Percentiles rank a stretch among this genome's conserved stretches.
Conservation (phyloP, 768 basidiomycete genomes). For the Suillus clintonianus region DNA sequence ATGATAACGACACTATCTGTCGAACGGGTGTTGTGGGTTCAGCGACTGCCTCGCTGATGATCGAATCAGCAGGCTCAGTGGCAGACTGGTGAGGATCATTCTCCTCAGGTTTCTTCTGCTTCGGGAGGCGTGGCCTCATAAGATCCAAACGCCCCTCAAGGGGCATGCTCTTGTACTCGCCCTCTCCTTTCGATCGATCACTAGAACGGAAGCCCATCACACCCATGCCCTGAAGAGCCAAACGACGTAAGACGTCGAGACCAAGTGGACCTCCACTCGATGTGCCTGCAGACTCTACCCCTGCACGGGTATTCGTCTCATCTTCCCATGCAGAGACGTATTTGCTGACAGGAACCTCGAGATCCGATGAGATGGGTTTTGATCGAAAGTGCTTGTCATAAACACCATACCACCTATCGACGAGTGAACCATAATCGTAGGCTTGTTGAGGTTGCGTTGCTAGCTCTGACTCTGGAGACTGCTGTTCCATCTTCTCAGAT, state of each 20-base stretch:
- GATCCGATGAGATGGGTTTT: slow-evolving; percentile 40
- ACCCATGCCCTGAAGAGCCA: slow-evolving; percentile 32
- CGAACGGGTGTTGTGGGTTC: slow-evolving; percentile 41
- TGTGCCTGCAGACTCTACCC: neutral
- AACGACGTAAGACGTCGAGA: slow-evolving; percentile 41
- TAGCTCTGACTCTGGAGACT: slow-evolving; percentile 16
- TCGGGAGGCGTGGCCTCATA: slow-evolving; percentile 51
- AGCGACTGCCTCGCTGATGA: slow-evolving; percentile 21
- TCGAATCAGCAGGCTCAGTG: slow-evolving; percentile 8
- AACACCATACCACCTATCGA: slow-evolving; percentile 88
- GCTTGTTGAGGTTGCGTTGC: slow-evolving; percentile 40
- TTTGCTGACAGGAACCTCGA: slow-evolving; percentile 61
- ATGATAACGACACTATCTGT: slow-evolving; percentile 32
- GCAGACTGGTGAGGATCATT: slow-evolving; percentile 3
- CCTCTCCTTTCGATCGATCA: slow-evolving; percentile 45
- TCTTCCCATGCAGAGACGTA: slow-evolving; percentile 82
- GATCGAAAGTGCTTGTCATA: slow-evolving; percentile 89
- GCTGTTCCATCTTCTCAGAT: slow-evolving; percentile 33
- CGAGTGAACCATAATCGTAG: slow-evolving; percentile 78
- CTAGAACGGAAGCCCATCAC: slow-evolving; percentile 9
- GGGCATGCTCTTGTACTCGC: slow-evolving; percentile 80
- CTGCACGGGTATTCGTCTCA: slow-evolving; percentile 3
- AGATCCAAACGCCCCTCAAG: slow-evolving; percentile 88
- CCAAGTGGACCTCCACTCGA: slow-evolving; percentile 34
- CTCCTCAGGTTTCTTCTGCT: slow-evolving; percentile 16